Evolutionary conservation across 75 land plant species (phyloP), one percentile per base, ranked within the genome.

Genomic region (Selaginella tamariscina): DNA sequence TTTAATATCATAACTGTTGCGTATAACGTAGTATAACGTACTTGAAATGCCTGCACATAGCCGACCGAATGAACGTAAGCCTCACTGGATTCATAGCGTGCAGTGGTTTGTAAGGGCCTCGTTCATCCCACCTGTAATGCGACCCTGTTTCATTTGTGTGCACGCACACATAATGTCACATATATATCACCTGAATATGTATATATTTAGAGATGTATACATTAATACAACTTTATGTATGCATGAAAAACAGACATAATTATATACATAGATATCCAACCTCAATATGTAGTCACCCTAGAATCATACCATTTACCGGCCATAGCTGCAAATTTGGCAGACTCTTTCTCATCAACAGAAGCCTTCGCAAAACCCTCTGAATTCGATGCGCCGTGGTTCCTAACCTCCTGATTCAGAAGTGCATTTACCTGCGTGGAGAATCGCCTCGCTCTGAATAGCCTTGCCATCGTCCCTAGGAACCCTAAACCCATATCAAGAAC

Each of bases 41-140:
- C 97, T 84, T 70, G 60, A 93, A 93, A 71, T 89, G 88, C 0
- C 81, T 76, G 30, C 98, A 88, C 54, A 93, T 78, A 5, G 84
- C 77, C 2, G 95, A 88, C 24, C 98, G 85, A 62, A 93, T 79
- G 73, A 88, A 93, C 65, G 88, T 82, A 15, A 93, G 63, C 31
- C 98, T 78, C 24, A 81, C 78, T 21, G 95, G 98, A 67, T 93
- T 93, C 83, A 93, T 76, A 56, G 66, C 63, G 78, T 89, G 98
- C 80, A 93, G 64, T 30, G 98, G 90, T 32, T 85, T 88, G 56
- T 76, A 89, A 5, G 98, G 98, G 15, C 98, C 98, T 67, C 81
- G 77, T 28, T 68, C 64, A 70, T 93, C 98, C 98, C 98, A 93
- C 97, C 97, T 88, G 64, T 24, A 1, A 67, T 32, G 54, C 11